phyloP scores from a whole-genome alignment of 2,329 filamentous ascomycete genomes.

The Fusarium palustre region DNA sequence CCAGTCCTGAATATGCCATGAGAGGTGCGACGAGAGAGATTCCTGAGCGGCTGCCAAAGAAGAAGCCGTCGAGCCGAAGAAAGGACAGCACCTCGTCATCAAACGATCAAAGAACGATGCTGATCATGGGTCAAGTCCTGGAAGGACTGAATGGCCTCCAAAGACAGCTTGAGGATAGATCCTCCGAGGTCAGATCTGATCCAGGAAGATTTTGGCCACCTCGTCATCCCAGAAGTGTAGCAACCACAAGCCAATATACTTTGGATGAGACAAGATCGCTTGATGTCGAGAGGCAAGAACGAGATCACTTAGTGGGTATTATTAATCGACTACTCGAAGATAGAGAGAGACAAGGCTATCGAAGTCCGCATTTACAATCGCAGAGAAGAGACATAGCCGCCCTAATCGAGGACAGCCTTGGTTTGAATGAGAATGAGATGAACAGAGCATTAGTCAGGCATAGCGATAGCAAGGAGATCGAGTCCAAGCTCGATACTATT shows the following conservation, averaged over 20 bases:
- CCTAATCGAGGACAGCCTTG: background rate
- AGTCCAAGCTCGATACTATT: constrained; percentile 7
- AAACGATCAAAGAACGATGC: background rate
- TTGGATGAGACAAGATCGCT: constrained; percentile 4
- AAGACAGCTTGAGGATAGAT: background rate
- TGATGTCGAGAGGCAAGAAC: constrained; percentile 8
- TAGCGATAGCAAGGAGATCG: background rate
- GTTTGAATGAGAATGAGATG: background rate
- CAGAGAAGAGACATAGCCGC: background rate
- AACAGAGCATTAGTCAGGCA: background rate
- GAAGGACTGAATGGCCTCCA: background rate
- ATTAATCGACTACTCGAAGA: constrained; percentile 12
- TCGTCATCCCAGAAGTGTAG: background rate
- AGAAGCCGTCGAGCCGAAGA: background rate
- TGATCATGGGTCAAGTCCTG: background rate
- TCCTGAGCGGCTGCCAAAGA: background rate
- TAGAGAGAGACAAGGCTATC: background rate
- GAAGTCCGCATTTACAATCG: background rate
- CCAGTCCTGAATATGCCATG: background rate
- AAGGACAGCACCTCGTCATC: background rate
- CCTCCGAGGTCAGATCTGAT: constrained; percentile 8
- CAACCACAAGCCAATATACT: background rate
- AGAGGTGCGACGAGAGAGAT: background rate
- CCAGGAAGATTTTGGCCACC: background rate
- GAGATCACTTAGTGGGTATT: constrained; percentile 5